Evolutionary conservation across 805 yeast genomes (phyloP).

Genomic region (Lachancea waltii): DNA sequence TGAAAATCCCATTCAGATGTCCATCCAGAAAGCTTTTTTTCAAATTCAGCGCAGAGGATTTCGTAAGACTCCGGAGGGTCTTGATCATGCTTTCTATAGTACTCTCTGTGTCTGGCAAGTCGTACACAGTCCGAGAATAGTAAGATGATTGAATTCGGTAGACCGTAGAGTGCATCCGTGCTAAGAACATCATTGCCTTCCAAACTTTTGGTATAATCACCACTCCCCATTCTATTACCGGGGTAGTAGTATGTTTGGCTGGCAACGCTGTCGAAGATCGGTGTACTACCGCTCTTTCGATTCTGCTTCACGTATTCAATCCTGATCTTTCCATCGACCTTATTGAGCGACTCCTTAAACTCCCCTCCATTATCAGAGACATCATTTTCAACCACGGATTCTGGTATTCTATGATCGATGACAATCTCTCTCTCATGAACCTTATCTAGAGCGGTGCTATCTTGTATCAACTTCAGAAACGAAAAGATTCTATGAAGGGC

Average conservation of each 20-base stretch:
- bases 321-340: conserved; percentile 41
- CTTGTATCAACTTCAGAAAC: conserved; percentile 68
- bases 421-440: conserved; percentile 27
- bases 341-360: conserved; percentile 34
- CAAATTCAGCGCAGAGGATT: conserved; percentile 33
- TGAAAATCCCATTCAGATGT: conserved; percentile 64
- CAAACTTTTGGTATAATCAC: too few relatives aligned
- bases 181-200: conserved; percentile 55
- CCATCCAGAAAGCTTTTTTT: conserved; percentile 56
- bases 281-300: conserved; percentile 23
- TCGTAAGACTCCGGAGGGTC: conserved; percentile 23
- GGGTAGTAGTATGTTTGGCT: conserved; percentile 32
- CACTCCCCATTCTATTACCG: conserved; percentile 37
- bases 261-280: conserved; percentile 39
- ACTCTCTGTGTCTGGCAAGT: conserved; percentile 54
- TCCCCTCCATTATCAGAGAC: conserved; percentile 10
- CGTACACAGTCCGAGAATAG: conserved; percentile 69
- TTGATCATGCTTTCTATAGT: conserved; percentile 31
- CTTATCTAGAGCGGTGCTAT: conserved; percentile 47
- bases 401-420: conserved; percentile 11
- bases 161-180: conserved; percentile 75
- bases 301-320: conserved; percentile 34
- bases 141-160: conserved; percentile 72
- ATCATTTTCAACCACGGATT: background rate
- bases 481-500: conserved; percentile 73